A percentile compares a stretch with the other conserved stretches of the same genome.
These are phyloP conservation scores for Cyclotella baltica DNA, from an alignment of 108 stramenopile species.

Conservation along the genomic window DNA sequence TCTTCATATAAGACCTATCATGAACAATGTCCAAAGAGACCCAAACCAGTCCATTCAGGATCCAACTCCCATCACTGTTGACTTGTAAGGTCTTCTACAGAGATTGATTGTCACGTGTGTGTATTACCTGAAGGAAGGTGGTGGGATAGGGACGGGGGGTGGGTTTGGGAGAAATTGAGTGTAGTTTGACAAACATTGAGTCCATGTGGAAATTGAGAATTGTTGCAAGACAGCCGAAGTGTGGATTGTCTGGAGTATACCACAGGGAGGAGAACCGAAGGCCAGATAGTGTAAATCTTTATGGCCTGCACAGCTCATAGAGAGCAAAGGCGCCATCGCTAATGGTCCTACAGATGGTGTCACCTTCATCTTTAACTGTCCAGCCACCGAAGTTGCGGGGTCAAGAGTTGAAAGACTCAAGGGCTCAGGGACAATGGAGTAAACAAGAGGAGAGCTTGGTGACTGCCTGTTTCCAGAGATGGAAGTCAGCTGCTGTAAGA, in stretches of 20 bases:
- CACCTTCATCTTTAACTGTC: background rate
- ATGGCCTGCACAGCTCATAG: background rate
- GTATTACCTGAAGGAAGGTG: background rate
- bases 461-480: background rate
- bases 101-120: background rate
- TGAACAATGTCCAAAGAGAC: constrained; percentile 13
- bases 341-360: background rate
- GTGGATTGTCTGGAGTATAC: background rate
- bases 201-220: background rate
- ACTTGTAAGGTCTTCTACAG: background rate
- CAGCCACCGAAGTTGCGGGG: background rate
- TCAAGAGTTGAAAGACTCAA: background rate
- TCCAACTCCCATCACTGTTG: constrained; percentile 10
- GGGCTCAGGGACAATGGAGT: background rate
- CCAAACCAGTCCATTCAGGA: background rate
- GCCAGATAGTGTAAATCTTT: background rate
- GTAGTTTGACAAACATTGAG: background rate
- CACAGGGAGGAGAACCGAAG: background rate
- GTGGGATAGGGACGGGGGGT: background rate
- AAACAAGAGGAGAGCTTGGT: background rate
- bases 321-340: background rate
- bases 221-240: background rate
- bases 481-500: background rate
- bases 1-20: constrained; percentile 17
- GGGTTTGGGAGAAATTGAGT: background rate